phyloP scores from a whole-genome alignment of 2,329 filamentous ascomycete species.

The Rutstroemia sp. region DNA sequence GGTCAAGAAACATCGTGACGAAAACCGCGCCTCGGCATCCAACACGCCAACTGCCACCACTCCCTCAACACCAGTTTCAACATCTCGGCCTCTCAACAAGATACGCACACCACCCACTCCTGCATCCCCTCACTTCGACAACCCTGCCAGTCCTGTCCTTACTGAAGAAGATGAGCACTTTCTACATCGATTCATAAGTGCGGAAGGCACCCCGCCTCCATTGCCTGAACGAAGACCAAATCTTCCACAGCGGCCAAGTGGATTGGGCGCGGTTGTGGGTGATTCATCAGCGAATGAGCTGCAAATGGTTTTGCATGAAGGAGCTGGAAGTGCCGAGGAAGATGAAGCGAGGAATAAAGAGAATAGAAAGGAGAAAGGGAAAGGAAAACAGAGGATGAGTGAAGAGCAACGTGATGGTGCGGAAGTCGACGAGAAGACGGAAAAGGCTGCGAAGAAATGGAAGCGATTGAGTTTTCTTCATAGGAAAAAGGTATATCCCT shows the following conservation, averaged over 20 bases:
- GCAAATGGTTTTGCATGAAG: slow-evolving; percentile 38
- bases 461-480: slow-evolving; percentile 36
- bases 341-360: slow-evolving; percentile 6
- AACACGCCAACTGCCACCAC: slow-evolving; percentile 4
- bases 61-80: background rate
- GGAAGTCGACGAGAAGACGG: slow-evolving; percentile 22
- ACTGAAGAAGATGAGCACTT: slow-evolving; percentile 51
- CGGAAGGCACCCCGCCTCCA: slow-evolving; percentile 41
- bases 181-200: slow-evolving; percentile 46
- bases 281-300: slow-evolving; percentile 20
- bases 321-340: slow-evolving; percentile 30
- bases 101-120: slow-evolving; percentile 19
- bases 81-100: background rate
- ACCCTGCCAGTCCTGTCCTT: slow-evolving; percentile 37
- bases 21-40: slow-evolving; percentile 21
- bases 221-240: slow-evolving; percentile 35
- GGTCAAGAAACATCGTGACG: slow-evolving; percentile 49
- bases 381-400: slow-evolving; percentile 27
- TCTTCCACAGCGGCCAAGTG: slow-evolving; percentile 3
- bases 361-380: slow-evolving; percentile 23
- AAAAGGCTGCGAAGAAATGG: slow-evolving; percentile 29
- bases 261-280: slow-evolving; percentile 11
- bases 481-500: slow-evolving; percentile 21
- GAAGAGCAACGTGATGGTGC: slow-evolving; percentile 18
- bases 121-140: slow-evolving; percentile 17